These are phyloP conservation scores for Paecilomyces formosus DNA, from an alignment of 2,329 filamentous ascomycete genomes.

Conservation along the genomic window DNA sequence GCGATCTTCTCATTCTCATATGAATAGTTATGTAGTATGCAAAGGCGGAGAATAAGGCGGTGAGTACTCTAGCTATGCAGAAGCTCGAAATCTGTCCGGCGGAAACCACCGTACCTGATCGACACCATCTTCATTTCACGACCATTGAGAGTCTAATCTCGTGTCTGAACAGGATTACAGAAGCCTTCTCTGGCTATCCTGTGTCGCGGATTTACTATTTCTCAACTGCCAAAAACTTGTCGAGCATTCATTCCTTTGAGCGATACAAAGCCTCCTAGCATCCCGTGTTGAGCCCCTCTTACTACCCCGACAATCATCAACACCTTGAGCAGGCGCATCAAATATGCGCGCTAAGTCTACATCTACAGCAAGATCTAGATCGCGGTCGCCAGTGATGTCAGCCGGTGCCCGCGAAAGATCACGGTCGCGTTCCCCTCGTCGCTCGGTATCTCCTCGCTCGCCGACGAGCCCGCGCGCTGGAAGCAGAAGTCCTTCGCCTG, in stretches of 20 bases:
- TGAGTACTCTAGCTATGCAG: not conserved
- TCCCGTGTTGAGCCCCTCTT: not conserved
- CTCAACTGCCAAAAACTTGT: not conserved
- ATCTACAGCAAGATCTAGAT: conserved; percentile 18
- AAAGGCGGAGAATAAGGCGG: not conserved
- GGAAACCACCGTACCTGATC: not conserved
- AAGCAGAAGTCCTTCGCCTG: conserved; percentile 20
- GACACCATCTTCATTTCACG: not conserved
- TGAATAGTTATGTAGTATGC: too few relatives aligned
- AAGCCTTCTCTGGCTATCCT: not conserved
- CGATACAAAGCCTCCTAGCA: not conserved
- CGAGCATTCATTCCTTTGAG: not conserved
- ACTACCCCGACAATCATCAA: not conserved
- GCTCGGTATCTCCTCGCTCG: conserved; percentile 28
- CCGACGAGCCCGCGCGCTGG: conserved; percentile 20
- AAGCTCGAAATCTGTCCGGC: not conserved
- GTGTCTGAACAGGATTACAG: not conserved
- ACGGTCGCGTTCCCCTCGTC: conserved; percentile 20
- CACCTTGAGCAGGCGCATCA: not conserved
- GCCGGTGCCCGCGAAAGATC: conserved; percentile 6
- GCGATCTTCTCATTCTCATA: too few relatives aligned
- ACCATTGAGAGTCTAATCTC: not conserved
- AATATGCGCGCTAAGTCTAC: conserved; percentile 19
- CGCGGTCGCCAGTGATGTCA: conserved; percentile 12
- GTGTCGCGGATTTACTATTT: not conserved